Evolutionary conservation across 2,329 filamentous ascomycete species (phyloP).

Genomic region (Talaromyces sp.): DNA sequence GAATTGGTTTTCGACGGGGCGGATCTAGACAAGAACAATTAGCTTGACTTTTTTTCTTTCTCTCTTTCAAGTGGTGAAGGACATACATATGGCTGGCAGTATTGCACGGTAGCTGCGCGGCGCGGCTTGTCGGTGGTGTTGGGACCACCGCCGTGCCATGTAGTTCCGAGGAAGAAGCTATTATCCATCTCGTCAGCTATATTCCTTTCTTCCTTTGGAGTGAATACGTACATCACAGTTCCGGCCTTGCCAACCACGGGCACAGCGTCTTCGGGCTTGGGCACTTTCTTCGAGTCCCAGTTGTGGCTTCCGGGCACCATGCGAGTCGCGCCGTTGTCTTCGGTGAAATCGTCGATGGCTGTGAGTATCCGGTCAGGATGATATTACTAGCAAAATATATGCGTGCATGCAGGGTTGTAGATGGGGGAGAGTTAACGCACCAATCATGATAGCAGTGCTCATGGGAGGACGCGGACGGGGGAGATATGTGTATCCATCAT

Average conservation of each 20-base stretch:
- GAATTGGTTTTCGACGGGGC: constrained; percentile 28
- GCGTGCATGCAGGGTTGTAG: neutral
- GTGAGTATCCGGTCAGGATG: neutral
- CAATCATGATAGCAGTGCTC: constrained; percentile 28
- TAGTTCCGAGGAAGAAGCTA: constrained; percentile 24
- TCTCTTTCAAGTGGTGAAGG: no score
- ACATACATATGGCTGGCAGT: constrained; percentile 34
- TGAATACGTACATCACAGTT: constrained; percentile 27
- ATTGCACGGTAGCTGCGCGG: constrained; percentile 35
- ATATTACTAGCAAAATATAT: no score
- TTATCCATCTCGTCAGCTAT: neutral
- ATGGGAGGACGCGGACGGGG: constrained; percentile 31
- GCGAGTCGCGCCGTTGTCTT: constrained; percentile 30
- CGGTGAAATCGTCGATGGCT: constrained; percentile 28
- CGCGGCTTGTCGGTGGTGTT: constrained; percentile 26
- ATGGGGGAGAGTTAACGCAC: constrained; percentile 15
- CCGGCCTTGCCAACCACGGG: constrained; percentile 32
- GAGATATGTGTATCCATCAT: constrained; percentile 26
- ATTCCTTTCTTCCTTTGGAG: no score
- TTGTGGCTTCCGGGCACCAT: constrained; percentile 32
- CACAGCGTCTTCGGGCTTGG: constrained; percentile 21
- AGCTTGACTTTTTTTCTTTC: no score
- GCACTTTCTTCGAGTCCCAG: constrained; percentile 24
- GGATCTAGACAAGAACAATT: constrained; percentile 16
- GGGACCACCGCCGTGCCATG: constrained; percentile 36